Evolutionary conservation across 768 basidiomycete species (phyloP).

Genomic region (Lentinula aciculospora): DNA sequence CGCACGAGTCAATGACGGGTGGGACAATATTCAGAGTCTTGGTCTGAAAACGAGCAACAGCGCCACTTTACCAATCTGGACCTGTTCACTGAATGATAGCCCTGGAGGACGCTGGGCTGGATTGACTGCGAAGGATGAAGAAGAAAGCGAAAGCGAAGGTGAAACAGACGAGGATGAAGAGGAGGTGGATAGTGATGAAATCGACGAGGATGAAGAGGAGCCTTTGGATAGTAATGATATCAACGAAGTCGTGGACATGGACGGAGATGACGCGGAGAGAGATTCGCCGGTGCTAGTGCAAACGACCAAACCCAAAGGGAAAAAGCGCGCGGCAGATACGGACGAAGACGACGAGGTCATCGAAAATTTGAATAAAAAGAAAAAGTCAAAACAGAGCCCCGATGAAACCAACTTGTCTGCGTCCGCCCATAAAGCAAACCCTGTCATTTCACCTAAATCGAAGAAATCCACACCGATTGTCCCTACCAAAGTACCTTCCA

Average conservation of each 20-base stretch:
- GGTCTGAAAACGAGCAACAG: constrained; percentile 88
- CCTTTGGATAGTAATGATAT: constrained; percentile 10
- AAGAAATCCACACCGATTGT: constrained; percentile 17
- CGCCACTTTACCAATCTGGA: constrained; percentile 88
- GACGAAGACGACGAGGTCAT: constrained; percentile 31
- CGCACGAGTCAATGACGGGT: constrained; percentile 66
- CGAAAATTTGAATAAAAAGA: constrained; percentile 32
- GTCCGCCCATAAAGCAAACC: neutral
- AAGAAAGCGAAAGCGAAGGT: constrained; percentile 4
- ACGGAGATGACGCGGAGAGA: constrained; percentile 14
- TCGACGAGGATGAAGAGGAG: constrained; percentile 16
- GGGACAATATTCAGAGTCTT: constrained; percentile 88
- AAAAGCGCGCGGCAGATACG: constrained; percentile 30
- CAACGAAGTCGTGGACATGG: neutral
- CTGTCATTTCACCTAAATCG: neutral
- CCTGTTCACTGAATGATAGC: constrained; percentile 57
- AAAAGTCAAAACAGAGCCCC: constrained; percentile 32
- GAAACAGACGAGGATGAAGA: constrained; percentile 21
- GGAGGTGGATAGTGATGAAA: constrained; percentile 16
- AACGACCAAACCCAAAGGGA: constrained; percentile 20
- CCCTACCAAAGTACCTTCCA: neutral
- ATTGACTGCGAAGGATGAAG: constrained; percentile 24
- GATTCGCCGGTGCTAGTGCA: constrained; percentile 7
- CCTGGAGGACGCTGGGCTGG: constrained; percentile 27
- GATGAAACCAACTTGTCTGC: neutral